Evolutionary conservation across 2,329 filamentous ascomycete genomes (phyloP).

Genomic region (Thielaviopsis euricoi): DNA sequence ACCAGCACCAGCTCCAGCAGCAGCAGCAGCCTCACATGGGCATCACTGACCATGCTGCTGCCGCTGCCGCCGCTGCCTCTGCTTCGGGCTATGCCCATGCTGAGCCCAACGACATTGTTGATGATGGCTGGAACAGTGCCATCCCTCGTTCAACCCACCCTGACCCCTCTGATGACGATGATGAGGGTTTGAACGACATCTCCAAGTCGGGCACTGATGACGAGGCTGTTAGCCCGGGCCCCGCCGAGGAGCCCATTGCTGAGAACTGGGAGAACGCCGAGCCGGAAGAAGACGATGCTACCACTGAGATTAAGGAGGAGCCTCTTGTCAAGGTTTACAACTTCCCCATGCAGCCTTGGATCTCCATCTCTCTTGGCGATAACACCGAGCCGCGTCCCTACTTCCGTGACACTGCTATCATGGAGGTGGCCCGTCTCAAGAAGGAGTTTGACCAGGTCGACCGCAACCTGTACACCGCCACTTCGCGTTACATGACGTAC

Average conservation of each 20-base stretch:
- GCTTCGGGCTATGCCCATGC: neutral
- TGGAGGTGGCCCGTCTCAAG: slow-evolving; percentile 87
- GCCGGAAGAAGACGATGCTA: slow-evolving; percentile 49
- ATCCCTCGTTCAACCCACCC: neutral
- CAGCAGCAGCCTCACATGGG: neutral
- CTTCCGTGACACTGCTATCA: slow-evolving; percentile 64
- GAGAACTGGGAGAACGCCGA: slow-evolving; percentile 88
- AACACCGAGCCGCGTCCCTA: slow-evolving; percentile 38
- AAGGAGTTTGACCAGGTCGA: slow-evolving; percentile 98
- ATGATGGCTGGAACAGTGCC: neutral
- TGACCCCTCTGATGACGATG: slow-evolving; percentile 1
- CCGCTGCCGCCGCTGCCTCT: neutral
- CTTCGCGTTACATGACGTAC: slow-evolving; percentile 83
- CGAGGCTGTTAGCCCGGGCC: neutral
- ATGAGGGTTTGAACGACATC: slow-evolving; percentile 13
- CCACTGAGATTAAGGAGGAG: slow-evolving; percentile 21
- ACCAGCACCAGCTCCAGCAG: neutral
- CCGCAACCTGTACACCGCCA: slow-evolving; percentile 78
- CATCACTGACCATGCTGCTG: slow-evolving; percentile 2
- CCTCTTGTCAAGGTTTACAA: slow-evolving; percentile 62
- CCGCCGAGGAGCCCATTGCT: slow-evolving; percentile 28
- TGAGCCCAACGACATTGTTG: neutral
- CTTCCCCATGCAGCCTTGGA: slow-evolving; percentile 93
- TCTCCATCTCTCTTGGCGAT: slow-evolving; percentile 62
- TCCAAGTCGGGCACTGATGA: slow-evolving; percentile 8